Evolutionary conservation across 192 early-diverging fungal species (phyloP).

Genomic region (Backusella morwellensis): DNA sequence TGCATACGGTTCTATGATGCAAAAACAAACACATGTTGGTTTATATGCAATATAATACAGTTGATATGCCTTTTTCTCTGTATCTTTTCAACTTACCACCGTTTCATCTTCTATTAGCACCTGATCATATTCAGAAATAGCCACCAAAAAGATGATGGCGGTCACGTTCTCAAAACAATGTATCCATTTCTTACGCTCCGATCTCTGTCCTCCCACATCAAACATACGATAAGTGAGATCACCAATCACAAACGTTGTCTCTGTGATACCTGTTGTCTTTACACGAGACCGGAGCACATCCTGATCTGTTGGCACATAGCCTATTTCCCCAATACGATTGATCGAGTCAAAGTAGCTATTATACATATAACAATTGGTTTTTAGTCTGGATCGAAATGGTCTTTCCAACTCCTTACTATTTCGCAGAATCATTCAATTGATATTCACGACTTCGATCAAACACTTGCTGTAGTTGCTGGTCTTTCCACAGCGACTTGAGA

Average conservation of each 20-base stretch:
- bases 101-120: constrained; percentile 92
- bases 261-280: constrained; percentile 97
- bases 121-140: constrained; percentile 96
- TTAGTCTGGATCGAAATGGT: background rate
- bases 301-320: constrained; percentile 91
- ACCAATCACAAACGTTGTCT: constrained; percentile 88
- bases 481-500: constrained; percentile 79
- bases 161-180: constrained; percentile 98
- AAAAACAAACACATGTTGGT: background rate
- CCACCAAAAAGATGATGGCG: constrained; percentile 95
- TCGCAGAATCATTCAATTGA: constrained; percentile 95
- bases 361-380: background rate
- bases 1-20: constrained; percentile 84
- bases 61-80: no score
- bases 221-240: constrained; percentile 95
- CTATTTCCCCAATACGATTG: constrained; percentile 76
- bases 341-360: constrained; percentile 92
- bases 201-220: constrained; percentile 97
- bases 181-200: constrained; percentile 99
- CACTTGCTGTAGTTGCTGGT: constrained; percentile 75
- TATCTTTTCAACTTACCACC: constrained; percentile 47
- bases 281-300: constrained; percentile 95
- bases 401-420: constrained; percentile 61
- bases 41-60: background rate
- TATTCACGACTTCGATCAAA: constrained; percentile 85